These are phyloP conservation scores for Eucalyptus caleyi DNA, from an alignment of 345 rosid species.

Conservation along the genomic window DNA sequence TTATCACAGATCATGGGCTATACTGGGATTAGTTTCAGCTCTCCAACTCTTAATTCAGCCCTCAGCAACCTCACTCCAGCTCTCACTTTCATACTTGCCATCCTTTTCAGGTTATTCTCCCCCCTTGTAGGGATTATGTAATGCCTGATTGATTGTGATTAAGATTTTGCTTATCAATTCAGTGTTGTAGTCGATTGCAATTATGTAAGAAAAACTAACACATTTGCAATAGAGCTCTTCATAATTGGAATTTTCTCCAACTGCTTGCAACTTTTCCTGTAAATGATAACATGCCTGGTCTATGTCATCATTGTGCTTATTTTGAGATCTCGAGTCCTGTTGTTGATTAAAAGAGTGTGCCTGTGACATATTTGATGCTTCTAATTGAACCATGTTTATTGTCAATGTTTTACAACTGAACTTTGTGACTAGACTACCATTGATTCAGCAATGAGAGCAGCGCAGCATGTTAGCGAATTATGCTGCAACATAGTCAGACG, in stretches of 20 bases:
- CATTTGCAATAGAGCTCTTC: slow-evolving; percentile 17
- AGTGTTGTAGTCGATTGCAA: slow-evolving; percentile 29
- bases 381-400: not conserved
- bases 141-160: not conserved
- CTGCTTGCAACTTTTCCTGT: slow-evolving; percentile 59
- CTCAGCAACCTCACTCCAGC: not conserved
- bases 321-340: not conserved
- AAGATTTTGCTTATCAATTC: not conserved
- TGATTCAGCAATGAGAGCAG: not conserved
- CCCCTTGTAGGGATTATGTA: slow-evolving; percentile 62
- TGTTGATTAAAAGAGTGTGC: not conserved
- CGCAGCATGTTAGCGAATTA: not conserved
- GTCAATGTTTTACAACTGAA: not conserved
- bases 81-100: not conserved
- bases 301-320: not conserved
- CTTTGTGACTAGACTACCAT: no score
- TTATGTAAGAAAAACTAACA: slow-evolving; percentile 14
- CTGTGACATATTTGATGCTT: not conserved
- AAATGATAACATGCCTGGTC: slow-evolving; percentile 15
- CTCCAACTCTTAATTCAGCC: not conserved
- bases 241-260: slow-evolving; percentile 48
- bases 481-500: not conserved
- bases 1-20: slow-evolving; percentile 75
- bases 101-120: slow-evolving; percentile 2
- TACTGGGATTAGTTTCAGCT: slow-evolving; percentile 63